A percentile compares a stretch with the other conserved stretches of the same genome.
Conservation (phyloP, 768 basidiomycete genomes). For the Serendipita indica region DNA sequence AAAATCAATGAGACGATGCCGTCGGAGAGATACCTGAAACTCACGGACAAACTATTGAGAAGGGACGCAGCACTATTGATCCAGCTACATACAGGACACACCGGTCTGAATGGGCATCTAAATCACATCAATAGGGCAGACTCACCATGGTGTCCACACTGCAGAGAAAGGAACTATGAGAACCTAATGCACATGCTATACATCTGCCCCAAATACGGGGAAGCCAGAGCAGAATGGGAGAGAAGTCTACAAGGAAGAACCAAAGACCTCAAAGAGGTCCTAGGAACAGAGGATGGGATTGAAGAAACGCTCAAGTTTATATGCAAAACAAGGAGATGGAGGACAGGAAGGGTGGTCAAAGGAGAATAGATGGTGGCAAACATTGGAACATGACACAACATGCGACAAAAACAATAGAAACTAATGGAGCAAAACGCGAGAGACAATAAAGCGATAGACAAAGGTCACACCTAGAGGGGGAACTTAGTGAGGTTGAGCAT, state of each 20-base stretch:
- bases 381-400: no score
- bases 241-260: not conserved
- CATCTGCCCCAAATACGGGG: not conserved
- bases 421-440: no score
- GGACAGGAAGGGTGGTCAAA: no score
- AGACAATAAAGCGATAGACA: no score
- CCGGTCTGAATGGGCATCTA: constrained; percentile 23
- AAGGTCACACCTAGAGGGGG: no score
- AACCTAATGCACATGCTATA: not conserved
- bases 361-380: no score
- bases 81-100: constrained; percentile 24
- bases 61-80: constrained; percentile 18
- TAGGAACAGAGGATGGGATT: not conserved
- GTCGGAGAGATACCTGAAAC: constrained; percentile 9
- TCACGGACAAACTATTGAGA: constrained; percentile 13
- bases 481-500: no score
- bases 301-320: not conserved
- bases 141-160: constrained; percentile 20
- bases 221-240: not conserved
- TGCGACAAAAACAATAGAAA: no score
- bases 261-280: not conserved
- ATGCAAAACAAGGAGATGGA: not conserved
- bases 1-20: constrained; percentile 5
- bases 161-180: constrained; percentile 12
- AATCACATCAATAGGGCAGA: constrained; percentile 19